Conservation (phyloP, 805 yeast species). For the Saturnispora zaruensis region DNA sequence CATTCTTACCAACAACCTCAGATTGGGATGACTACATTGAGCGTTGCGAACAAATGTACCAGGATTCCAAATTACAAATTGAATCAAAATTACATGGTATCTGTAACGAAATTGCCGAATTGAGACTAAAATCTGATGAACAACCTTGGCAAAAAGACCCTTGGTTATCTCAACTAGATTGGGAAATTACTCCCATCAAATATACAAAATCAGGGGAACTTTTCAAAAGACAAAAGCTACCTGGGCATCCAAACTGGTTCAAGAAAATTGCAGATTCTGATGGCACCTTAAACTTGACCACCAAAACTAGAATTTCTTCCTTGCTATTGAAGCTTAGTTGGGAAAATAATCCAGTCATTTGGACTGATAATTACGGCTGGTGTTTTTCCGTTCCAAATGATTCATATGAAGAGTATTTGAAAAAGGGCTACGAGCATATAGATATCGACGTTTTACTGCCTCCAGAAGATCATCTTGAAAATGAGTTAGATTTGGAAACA, state of each 20-base stretch:
- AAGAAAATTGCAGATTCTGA: slow-evolving; percentile 40
- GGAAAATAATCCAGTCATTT: slow-evolving; percentile 75
- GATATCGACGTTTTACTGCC: slow-evolving; percentile 26
- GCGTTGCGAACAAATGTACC: slow-evolving; percentile 59
- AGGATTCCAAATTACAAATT: slow-evolving; percentile 47
- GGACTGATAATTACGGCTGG: slow-evolving; percentile 84
- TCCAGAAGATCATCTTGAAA: slow-evolving; percentile 14
- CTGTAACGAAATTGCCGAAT: slow-evolving; percentile 48
- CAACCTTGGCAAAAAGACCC: slow-evolving; percentile 54
- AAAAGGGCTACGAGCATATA: slow-evolving; percentile 21
- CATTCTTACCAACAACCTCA: slow-evolving; percentile 68
- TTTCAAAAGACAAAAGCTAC: slow-evolving; percentile 64
- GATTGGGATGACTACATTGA: slow-evolving; percentile 69
- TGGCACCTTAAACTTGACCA: slow-evolving; percentile 44
- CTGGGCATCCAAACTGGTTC: slow-evolving; percentile 95
- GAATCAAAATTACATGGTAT: slow-evolving; percentile 48
- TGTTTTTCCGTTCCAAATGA: slow-evolving; percentile 56
- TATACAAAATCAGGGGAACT: slow-evolving; percentile 63
- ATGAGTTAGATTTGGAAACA: slow-evolving; percentile 7
- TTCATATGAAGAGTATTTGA: slow-evolving; percentile 29
- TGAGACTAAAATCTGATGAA: slow-evolving; percentile 28
- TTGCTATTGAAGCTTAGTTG: slow-evolving; percentile 67
- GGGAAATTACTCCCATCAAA: slow-evolving; percentile 60
- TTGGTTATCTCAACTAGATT: slow-evolving; percentile 85
- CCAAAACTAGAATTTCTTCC: slow-evolving; percentile 70